Conservation (phyloP, 23 red algal genomes). For the Gracilariopsis chorda region DNA sequence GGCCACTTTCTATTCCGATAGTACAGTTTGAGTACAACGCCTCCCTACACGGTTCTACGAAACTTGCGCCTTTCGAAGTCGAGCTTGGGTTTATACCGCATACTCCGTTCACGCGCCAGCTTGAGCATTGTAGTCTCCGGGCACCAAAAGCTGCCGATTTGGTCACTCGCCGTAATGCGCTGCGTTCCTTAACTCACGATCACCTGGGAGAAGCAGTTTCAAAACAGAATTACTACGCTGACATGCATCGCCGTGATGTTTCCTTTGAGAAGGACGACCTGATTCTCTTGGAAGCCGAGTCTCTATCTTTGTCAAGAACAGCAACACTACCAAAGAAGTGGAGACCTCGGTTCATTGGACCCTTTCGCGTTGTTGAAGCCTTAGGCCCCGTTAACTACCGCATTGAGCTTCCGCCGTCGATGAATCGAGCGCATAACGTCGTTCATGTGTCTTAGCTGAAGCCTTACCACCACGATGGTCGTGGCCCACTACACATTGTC, state of each 20-base stretch:
- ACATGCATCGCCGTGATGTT: neutral
- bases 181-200: neutral
- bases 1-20: neutral
- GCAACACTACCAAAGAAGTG: neutral
- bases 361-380: neutral
- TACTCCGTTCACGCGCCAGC: neutral
- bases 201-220: neutral
- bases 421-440: neutral
- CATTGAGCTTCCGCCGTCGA: neutral
- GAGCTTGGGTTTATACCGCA: neutral
- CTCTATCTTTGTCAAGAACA: neutral
- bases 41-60: neutral
- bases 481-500: neutral
- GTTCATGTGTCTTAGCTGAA: conserved; percentile 17
- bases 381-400: neutral
- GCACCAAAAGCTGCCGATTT: neutral
- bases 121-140: neutral
- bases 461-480: neutral
- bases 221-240: neutral
- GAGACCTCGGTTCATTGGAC: neutral
- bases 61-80: neutral
- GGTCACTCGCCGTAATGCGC: neutral
- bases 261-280: neutral
- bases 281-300: neutral
- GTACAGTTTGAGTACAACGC: neutral